These are phyloP conservation scores for Narthecium ossifragum DNA, from an alignment of 106 monocot species.

Conservation along the genomic window DNA sequence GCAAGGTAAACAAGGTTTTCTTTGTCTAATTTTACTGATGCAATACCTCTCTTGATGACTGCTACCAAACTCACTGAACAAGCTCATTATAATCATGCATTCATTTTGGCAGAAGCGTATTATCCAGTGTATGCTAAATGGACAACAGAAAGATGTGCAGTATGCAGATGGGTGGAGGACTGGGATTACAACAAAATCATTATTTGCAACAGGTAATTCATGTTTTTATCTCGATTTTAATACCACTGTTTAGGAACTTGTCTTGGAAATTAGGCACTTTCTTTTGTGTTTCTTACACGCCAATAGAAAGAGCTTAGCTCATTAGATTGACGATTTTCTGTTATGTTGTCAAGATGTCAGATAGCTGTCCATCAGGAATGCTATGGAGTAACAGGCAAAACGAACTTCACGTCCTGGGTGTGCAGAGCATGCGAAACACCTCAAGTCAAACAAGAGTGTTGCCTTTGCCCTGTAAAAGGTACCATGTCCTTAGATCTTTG, in stretches of 20 bases:
- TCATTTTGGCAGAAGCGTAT: slow-evolving; percentile 50
- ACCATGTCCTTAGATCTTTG: background rate
- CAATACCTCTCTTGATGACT: background rate
- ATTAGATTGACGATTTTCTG: background rate
- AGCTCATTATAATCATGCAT: background rate
- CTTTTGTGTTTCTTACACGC: too few relatives aligned
- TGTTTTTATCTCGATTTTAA: background rate
- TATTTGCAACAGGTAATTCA: slow-evolving; percentile 82
- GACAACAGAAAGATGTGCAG: slow-evolving; percentile 96
- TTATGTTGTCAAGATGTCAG: slow-evolving; percentile 69
- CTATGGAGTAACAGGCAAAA: slow-evolving; percentile 71
- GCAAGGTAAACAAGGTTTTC: slow-evolving; percentile 36
- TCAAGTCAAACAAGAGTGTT: slow-evolving; percentile 61
- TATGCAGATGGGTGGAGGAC: slow-evolving; percentile 99
- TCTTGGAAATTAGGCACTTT: too few relatives aligned
- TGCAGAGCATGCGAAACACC: slow-evolving; percentile 93
- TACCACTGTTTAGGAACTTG: background rate
- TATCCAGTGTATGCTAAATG: slow-evolving; percentile 82
- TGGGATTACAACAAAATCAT: slow-evolving; percentile 99
- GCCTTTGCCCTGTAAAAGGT: slow-evolving; percentile 98
- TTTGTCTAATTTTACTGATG: background rate
- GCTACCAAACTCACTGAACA: background rate
- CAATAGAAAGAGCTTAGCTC: too few relatives aligned
- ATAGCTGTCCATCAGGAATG: slow-evolving; percentile 99
- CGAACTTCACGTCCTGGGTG: slow-evolving; percentile 91